Percentiles rank a stretch among this genome's conserved stretches.
Conservation (phyloP, 768 basidiomycete genomes). For the Suillus subaureus region DNA sequence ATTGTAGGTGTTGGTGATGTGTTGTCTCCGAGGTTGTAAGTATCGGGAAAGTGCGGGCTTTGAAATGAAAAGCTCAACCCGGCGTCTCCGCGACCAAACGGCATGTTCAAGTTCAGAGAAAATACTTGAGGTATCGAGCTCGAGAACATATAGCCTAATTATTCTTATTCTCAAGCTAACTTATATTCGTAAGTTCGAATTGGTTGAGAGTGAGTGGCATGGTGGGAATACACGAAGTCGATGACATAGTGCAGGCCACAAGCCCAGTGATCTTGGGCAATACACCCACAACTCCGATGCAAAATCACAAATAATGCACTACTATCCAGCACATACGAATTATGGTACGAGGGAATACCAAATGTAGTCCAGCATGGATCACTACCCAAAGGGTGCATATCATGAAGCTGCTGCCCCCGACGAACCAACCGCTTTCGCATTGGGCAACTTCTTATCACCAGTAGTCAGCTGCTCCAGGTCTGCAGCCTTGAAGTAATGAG, state of each 20-base stretch:
- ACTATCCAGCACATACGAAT: neutral
- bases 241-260: neutral
- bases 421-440: conserved; percentile 61
- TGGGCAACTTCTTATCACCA: conserved; percentile 96
- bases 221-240: neutral
- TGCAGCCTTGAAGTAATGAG: conserved; percentile 92
- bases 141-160: neutral
- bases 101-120: no score
- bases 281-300: neutral
- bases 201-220: neutral
- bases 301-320: neutral
- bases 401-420: conserved; percentile 20
- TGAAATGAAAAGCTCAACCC: conserved; percentile 8
- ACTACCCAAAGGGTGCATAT: neutral
- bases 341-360: neutral
- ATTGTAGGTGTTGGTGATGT: conserved; percentile 40
- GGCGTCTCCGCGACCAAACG: conserved; percentile 2
- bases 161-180: neutral
- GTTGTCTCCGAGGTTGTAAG: conserved; percentile 1
- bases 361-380: neutral
- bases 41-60: conserved; percentile 7
- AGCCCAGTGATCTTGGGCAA: neutral
- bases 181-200: neutral
- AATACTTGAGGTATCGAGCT: neutral
- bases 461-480: conserved; percentile 78